phyloP scores from a whole-genome alignment of 768 basidiomycete species.

The Auricularia sp. region DNA sequence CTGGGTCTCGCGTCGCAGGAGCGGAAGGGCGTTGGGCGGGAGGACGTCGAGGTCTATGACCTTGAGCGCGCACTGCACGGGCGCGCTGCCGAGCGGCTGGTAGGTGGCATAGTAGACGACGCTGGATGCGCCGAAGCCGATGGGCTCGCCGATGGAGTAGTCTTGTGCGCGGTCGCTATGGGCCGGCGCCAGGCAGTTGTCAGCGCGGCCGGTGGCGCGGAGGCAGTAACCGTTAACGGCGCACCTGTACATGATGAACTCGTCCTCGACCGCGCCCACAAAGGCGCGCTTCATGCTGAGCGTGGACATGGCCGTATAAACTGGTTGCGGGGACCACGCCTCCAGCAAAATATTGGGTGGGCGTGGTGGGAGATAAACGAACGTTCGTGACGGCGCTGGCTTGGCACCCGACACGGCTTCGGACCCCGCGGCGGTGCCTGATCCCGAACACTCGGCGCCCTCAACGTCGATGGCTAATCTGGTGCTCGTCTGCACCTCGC shows the following conservation, averaged over 20 bases:
- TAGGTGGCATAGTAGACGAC: conserved; percentile 77
- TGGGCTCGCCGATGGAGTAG: conserved; percentile 66
- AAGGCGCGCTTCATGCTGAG: conserved; percentile 23
- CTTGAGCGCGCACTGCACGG: conserved; percentile 70
- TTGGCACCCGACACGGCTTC: no score
- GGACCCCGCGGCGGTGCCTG: no score
- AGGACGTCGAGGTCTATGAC: conserved; percentile 80
- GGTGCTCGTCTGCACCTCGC: no score
- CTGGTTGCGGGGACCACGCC: no score
- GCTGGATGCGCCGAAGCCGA: conserved; percentile 88
- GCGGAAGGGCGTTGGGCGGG: conserved; percentile 55
- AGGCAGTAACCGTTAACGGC: conserved; percentile 6
- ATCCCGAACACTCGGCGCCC: no score
- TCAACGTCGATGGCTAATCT: no score
- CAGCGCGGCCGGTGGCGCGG: background rate
- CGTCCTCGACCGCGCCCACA: conserved; percentile 75
- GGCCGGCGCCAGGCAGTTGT: conserved; percentile 1
- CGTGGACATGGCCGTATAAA: no score
- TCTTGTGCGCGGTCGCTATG: conserved; percentile 58
- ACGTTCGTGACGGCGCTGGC: no score
- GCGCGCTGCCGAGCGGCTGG: conserved; percentile 27
- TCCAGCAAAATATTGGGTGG: no score
- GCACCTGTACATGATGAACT: conserved; percentile 75
- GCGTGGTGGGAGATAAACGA: no score
- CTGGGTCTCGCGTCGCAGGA: conserved; percentile 76